A percentile compares a stretch with the other conserved stretches of the same genome.
phyloP scores from a whole-genome alignment of 129 eudicot species.

The Flaveria trinervia region DNA sequence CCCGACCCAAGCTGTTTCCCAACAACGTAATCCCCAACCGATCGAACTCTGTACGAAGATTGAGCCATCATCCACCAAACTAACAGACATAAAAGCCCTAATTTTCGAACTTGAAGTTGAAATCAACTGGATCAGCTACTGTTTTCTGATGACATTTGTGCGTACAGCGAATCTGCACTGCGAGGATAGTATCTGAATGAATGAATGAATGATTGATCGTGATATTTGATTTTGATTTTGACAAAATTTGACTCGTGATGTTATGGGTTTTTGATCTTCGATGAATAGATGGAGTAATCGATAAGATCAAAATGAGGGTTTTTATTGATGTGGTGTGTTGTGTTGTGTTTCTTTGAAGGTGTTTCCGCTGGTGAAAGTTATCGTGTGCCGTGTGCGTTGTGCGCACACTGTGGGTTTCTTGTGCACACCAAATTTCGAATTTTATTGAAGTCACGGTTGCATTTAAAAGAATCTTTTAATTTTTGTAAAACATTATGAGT shows the following conservation, averaged over 20 bases:
- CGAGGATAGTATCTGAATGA: conserved; percentile 5
- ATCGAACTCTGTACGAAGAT: conserved; percentile 50
- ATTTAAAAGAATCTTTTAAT: too few species aligned
- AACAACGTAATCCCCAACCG: conserved; percentile 80
- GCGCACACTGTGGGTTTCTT: conserved; percentile 2
- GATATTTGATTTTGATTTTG: conserved; percentile 21
- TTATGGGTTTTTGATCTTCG: conserved; percentile 19
- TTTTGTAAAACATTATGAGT: too few species aligned
- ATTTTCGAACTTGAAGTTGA: conserved; percentile 23
- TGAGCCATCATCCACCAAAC: conserved; percentile 49
- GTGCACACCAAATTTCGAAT: neutral
- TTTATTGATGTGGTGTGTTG: conserved; percentile 9
- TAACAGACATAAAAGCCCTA: conserved; percentile 30
- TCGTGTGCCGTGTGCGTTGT: conserved; percentile 37
- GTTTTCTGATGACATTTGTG: conserved; percentile 3
- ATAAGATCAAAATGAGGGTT: conserved; percentile 31
- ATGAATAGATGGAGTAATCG: conserved; percentile 30
- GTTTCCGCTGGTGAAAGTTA: conserved; percentile 31
- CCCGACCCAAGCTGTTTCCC: conserved; percentile 83
- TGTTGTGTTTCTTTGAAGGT: conserved; percentile 15
- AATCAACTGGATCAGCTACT: conserved; percentile 28
- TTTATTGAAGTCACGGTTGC: neutral
- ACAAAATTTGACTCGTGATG: neutral
- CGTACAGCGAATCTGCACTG: neutral
- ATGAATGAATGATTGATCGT: conserved; percentile 20